Evolutionary conservation across 441 rosid species (phyloP).

Genomic region (Populus hybrid): DNA sequence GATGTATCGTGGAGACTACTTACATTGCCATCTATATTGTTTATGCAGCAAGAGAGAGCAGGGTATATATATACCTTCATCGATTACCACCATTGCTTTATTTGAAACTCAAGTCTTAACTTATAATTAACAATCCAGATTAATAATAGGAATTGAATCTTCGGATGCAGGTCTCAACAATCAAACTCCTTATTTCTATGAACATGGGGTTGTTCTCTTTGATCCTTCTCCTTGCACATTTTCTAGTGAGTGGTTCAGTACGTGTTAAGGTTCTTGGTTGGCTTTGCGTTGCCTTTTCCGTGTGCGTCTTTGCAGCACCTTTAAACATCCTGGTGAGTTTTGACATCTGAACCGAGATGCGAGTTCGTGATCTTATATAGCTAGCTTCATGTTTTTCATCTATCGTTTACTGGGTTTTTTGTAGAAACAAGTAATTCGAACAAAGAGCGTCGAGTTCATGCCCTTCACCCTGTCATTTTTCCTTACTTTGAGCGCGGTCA

Average conservation of each 20-base stretch:
- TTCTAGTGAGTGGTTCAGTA: constrained; percentile 17
- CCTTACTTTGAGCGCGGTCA: constrained; percentile 69
- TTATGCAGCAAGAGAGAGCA: constrained; percentile 46
- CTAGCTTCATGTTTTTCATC: not conserved
- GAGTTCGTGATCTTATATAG: not conserved
- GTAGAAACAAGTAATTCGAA: constrained; percentile 67
- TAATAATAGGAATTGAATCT: not conserved
- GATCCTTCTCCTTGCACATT: constrained; percentile 44
- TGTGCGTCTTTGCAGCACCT: constrained; percentile 77
- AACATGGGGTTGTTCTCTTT: constrained; percentile 55
- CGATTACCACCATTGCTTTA: not conserved
- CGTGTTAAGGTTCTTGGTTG: constrained; percentile 61
- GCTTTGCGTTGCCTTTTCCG: constrained; percentile 65
- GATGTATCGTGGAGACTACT: constrained; percentile 59
- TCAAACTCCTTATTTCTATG: constrained; percentile 42
- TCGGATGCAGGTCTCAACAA: constrained; percentile 51
- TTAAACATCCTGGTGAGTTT: constrained; percentile 59
- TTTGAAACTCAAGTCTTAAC: not conserved
- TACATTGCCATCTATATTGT: constrained; percentile 58
- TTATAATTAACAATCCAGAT: not conserved
- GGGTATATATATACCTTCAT: constrained; percentile 31
- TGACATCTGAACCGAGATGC: not conserved
- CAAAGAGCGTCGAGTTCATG: constrained; percentile 93
- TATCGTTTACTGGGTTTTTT: not conserved
- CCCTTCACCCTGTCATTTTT: constrained; percentile 71